Conservation (phyloP, 495 filamentous ascomycete genomes). For the Aspergillus diversus region DNA sequence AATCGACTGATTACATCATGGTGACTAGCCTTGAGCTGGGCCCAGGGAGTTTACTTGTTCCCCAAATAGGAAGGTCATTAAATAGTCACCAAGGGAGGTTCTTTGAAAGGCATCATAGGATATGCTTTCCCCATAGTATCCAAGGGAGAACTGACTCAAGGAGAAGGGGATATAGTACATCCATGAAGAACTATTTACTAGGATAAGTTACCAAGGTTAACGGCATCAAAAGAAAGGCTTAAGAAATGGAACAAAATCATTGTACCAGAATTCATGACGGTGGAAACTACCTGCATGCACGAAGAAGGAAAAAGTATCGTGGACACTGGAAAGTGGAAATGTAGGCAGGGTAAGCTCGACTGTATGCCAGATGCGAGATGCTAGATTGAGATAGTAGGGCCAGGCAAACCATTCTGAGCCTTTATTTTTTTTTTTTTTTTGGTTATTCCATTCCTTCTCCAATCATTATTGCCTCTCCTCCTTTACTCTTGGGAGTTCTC, state of each 20-base stretch:
- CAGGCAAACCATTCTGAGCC: background rate
- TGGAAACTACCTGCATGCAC: background rate
- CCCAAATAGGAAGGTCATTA: background rate
- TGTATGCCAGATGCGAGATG: constrained; percentile 1
- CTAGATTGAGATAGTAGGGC: background rate
- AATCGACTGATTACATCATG: background rate
- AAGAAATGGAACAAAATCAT: background rate
- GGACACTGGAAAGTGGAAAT: background rate
- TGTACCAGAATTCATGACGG: background rate
- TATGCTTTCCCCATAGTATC: too few species aligned
- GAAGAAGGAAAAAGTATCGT: background rate
- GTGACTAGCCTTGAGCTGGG: background rate
- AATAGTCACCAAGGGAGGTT: too few species aligned
- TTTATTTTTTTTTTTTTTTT: background rate
- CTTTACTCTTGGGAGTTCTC: too few species aligned
- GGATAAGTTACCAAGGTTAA: too few species aligned
- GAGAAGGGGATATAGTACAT: too few species aligned
- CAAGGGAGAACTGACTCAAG: too few species aligned
- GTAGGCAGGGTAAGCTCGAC: background rate
- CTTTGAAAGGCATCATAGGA: too few species aligned
- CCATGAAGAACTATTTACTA: too few species aligned
- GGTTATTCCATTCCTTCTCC: background rate
- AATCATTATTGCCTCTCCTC: too few species aligned
- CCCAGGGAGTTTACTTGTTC: background rate
- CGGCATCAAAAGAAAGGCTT: too few species aligned